phyloP scores from a whole-genome alignment of 371 early-diverging fungal species.

The Entomophthora muscae region DNA sequence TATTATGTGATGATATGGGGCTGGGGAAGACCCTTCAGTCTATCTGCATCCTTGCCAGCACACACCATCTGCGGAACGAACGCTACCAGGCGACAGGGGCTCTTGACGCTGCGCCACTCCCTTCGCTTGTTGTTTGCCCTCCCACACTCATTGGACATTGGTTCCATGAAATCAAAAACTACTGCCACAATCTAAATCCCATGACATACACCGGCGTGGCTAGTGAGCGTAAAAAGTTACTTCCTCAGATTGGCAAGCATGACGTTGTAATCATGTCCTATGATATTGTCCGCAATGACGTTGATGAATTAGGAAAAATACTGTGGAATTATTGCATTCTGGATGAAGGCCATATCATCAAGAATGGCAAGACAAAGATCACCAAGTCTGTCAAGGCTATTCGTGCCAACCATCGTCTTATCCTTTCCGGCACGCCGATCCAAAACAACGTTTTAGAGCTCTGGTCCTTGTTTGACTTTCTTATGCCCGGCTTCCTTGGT shows the following conservation, averaged over 20 bases:
- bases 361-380: conserved; percentile 88
- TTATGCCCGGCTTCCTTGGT: conserved; percentile 90
- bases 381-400: conserved; percentile 75
- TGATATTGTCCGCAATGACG: conserved; percentile 91
- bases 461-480: conserved; percentile 95
- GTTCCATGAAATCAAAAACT: conserved; percentile 86
- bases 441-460: conserved; percentile 97
- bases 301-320: conserved; percentile 50
- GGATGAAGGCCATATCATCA: conserved; percentile 99
- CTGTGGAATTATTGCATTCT: conserved; percentile 93
- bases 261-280: conserved; percentile 91
- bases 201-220: conserved; percentile 72
- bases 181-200: conserved; percentile 54
- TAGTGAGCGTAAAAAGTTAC: conserved; percentile 49
- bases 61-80: conserved; percentile 51
- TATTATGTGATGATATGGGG: conserved; percentile 99
- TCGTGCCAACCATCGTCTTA: conserved; percentile 71
- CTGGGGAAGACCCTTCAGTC: conserved; percentile 96
- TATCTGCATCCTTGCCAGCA: conserved; percentile 85
- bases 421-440: conserved; percentile 98
- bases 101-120: conserved; percentile 45
- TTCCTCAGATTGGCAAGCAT: conserved; percentile 23
- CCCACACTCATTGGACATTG: conserved; percentile 95
- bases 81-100: conserved; percentile 36
- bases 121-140: conserved; percentile 94